Base-by-base conservation (phyloP, 2,329 filamentous ascomycete genomes). In the Ophiostoma ips region DNA sequence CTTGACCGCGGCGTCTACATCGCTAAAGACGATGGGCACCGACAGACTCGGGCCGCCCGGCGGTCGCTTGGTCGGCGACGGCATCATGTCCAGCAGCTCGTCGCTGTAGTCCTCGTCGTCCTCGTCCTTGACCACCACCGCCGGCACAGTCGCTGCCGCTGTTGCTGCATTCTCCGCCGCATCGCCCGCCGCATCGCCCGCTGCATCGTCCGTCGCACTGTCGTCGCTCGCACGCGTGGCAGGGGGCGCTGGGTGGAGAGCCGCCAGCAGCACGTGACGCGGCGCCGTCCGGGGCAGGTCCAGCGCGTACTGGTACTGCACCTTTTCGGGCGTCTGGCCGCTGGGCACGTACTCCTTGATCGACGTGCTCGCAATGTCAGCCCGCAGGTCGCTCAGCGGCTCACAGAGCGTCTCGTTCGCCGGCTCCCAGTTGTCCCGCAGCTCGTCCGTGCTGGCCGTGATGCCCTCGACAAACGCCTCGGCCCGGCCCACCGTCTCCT, bases 291-390 rank as follows among this genome's bases (percentile, higher is more conserved):
- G 79, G 3, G 92, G 92, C 1, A 98, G 72, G 2, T 75, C 71
- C 1, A 77, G 84, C 0, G 87, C 85, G 60, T 87, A 95, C n/a
- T 78, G 72, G 65, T 96, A 98, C 48, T 79, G 72, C 30, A 73
- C 70, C 66, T 89, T 92, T 60, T 84, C 79, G 0, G 92, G 92
- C 1, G 92, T 96, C 44, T 83, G 74, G 48, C 92, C 90, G 0
- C 92, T 96, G 0, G 85, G 77, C 35, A 78, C 71, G 63, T 96
- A 96, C 62, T 95, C 88, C 49, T 80, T 74, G 48, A 96, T 71
- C 5, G 71, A 65, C 1, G 81, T 79, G 44, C 66, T 68, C 15
- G 74, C 68, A 44, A 95, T 77, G n/a, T 79, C 75, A 16, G 79
- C 72, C 8, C 87, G 79, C 24, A 98, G 77, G 44, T 80, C 73